Evolutionary conservation across 1,139 yeast genomes (phyloP).

Genomic region (Yamadazyma siamensis): DNA sequence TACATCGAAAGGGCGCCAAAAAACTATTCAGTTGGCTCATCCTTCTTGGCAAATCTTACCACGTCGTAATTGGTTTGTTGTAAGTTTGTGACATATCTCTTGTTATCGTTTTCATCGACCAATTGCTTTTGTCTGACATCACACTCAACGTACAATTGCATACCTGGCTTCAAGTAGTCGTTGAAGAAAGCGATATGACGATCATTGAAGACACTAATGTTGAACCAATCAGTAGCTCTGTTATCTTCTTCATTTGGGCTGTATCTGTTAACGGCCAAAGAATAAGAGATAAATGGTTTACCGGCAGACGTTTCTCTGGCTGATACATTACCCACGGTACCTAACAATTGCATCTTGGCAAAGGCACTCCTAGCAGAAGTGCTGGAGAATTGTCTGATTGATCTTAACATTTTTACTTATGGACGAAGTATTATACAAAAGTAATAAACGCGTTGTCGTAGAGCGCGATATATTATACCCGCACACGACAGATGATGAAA

Average conservation of each 20-base stretch:
- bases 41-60: constrained; percentile 35
- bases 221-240: constrained; percentile 40
- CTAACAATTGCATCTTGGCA: constrained; percentile 43
- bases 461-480: too few species aligned
- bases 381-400: constrained; percentile 32
- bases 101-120: constrained; percentile 33
- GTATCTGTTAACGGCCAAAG: constrained; percentile 43
- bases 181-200: constrained; percentile 36
- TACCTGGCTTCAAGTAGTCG: constrained; percentile 40
- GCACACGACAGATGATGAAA: too few species aligned
- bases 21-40: constrained; percentile 11
- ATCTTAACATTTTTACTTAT: constrained; percentile 9
- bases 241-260: constrained; percentile 28
- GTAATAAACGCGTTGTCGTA: too few species aligned
- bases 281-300: constrained; percentile 35
- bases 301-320: constrained; percentile 39
- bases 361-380: constrained; percentile 30
- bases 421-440: background rate
- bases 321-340: constrained; percentile 39
- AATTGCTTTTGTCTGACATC: constrained; percentile 34
- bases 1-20: background rate
- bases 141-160: constrained; percentile 41
- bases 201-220: constrained; percentile 40
- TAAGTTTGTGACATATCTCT: constrained; percentile 29
- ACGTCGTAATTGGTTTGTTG: constrained; percentile 38